Conservation (phyloP, 208 protist genomes). For the Wallacemonas sp. region DNA sequence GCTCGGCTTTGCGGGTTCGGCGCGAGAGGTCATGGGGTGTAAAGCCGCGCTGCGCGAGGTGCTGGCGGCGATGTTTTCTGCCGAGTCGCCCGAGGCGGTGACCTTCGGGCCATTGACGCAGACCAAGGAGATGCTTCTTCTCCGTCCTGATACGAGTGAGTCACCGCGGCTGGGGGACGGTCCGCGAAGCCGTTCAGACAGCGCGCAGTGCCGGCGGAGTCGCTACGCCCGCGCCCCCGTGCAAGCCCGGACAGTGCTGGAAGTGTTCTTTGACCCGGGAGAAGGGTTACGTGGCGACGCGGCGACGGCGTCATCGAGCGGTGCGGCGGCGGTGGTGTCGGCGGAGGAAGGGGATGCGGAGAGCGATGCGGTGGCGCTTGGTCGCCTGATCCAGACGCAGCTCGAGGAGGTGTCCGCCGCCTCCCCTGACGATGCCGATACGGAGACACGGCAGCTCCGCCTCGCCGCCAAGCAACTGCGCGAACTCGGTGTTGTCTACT, state of each 20-base stretch:
- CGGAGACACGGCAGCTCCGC: background rate
- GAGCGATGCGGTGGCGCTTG: slow-evolving; percentile 24
- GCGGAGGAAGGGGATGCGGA: slow-evolving; percentile 3
- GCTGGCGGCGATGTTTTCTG: slow-evolving; percentile 37
- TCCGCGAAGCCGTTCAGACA: slow-evolving; percentile 16
- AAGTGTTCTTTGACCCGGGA: slow-evolving; percentile 47
- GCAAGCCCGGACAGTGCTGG: slow-evolving; percentile 47
- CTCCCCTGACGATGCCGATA: background rate
- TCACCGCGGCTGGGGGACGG: slow-evolving; percentile 54
- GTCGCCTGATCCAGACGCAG: slow-evolving; percentile 32
- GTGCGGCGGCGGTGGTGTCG: background rate
- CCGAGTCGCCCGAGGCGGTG: slow-evolving; percentile 16
- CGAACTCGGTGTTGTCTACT: slow-evolving; percentile 56
- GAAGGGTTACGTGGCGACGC: background rate
- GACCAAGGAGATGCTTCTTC: slow-evolving; percentile 72
- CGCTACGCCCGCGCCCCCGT: slow-evolving; percentile 54
- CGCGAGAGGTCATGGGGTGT: slow-evolving; percentile 20
- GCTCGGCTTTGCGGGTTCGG: slow-evolving; percentile 39
- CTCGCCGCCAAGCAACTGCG: slow-evolving; percentile 20
- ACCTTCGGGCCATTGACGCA: slow-evolving; percentile 42
- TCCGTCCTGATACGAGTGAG: slow-evolving; percentile 39
- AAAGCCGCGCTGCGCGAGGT: slow-evolving; percentile 24
- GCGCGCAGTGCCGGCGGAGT: slow-evolving; percentile 8
- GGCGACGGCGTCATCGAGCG: background rate
- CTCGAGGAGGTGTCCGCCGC: background rate